phyloP scores from a whole-genome alignment of 2,329 filamentous ascomycete species.

The Fusarium solani-melongenae region DNA sequence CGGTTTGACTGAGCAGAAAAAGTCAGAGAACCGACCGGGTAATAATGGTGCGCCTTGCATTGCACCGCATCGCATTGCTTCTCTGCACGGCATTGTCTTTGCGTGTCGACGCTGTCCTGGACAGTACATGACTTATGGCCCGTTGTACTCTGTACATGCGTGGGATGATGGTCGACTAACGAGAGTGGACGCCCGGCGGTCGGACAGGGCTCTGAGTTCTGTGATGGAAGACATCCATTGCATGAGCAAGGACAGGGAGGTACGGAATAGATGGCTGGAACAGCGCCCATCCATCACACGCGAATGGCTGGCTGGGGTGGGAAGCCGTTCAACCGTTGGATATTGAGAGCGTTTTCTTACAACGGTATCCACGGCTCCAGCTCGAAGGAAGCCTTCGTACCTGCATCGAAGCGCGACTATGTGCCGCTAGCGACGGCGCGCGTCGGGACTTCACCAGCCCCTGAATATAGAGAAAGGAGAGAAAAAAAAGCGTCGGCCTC shows the following conservation, averaged over 20 bases:
- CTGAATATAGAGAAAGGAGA: constrained; percentile 19
- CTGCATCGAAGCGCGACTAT: constrained; percentile 14
- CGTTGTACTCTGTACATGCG: constrained; percentile 9
- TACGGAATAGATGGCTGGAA: not conserved
- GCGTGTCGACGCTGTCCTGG: not conserved
- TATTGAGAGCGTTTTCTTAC: not conserved
- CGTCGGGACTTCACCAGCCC: constrained; percentile 23
- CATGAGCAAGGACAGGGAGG: constrained; percentile 1
- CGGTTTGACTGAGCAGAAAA: not conserved
- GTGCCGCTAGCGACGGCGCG: constrained; percentile 18
- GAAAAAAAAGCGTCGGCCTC: constrained; percentile 16
- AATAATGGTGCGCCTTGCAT: constrained; percentile 19
- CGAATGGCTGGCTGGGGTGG: not conserved
- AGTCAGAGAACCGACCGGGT: constrained; percentile 17
- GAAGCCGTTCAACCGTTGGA: constrained; percentile 5
- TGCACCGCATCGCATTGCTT: constrained; percentile 1
- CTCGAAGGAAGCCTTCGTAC: not conserved
- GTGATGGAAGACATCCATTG: not conserved
- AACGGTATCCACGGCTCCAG: not conserved
- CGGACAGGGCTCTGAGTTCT: not conserved
- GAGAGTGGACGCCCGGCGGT: not conserved
- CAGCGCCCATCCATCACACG: not conserved
- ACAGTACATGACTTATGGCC: constrained; percentile 7
- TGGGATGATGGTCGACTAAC: constrained; percentile 16
- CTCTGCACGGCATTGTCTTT: constrained; percentile 16